Percentiles rank a stretch among this genome's conserved stretches.
These are phyloP conservation scores for Cercospora brassicicola DNA, from an alignment of 2,329 filamentous ascomycete species.

Conservation along the genomic window DNA sequence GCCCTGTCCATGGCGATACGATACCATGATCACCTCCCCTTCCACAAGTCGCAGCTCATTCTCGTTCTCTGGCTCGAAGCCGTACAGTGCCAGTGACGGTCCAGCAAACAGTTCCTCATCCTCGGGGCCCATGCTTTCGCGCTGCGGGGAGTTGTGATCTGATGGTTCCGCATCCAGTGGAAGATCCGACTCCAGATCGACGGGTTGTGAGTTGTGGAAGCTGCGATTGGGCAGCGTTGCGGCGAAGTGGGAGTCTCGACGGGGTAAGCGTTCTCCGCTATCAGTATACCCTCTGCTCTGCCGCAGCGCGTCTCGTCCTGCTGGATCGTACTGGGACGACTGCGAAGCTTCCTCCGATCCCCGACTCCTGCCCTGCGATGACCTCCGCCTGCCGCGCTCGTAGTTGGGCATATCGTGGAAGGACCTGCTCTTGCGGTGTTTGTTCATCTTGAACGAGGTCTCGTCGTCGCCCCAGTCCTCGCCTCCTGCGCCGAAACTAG, in stretches of 20 bases:
- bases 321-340: constrained; percentile 31
- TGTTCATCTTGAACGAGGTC: constrained; percentile 26
- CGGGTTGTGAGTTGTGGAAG: constrained; percentile 28
- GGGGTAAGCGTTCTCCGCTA: constrained; percentile 18
- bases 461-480: constrained; percentile 25
- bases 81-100: constrained; percentile 91
- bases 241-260: constrained; percentile 57
- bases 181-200: constrained; percentile 30
- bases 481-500: constrained; percentile 35
- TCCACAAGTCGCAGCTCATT: constrained; percentile 91
- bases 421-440: constrained; percentile 52
- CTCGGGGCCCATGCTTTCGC: constrained; percentile 57
- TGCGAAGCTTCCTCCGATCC: constrained; percentile 40
- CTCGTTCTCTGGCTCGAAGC: constrained; percentile 92
- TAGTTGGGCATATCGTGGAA: constrained; percentile 96
- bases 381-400: constrained; percentile 37
- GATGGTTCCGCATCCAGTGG: constrained; percentile 35
- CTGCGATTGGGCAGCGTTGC: constrained; percentile 35
- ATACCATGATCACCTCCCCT: constrained; percentile 94
- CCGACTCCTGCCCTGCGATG: constrained; percentile 52
- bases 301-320: constrained; percentile 35
- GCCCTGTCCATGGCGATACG: constrained; percentile 91
- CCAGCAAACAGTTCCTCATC: constrained; percentile 94
- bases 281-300: constrained; percentile 36
- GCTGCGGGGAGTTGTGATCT: constrained; percentile 30